Conservation (phyloP, 2,329 filamentous ascomycete species). For the Chalaropsis ovoidea region DNA sequence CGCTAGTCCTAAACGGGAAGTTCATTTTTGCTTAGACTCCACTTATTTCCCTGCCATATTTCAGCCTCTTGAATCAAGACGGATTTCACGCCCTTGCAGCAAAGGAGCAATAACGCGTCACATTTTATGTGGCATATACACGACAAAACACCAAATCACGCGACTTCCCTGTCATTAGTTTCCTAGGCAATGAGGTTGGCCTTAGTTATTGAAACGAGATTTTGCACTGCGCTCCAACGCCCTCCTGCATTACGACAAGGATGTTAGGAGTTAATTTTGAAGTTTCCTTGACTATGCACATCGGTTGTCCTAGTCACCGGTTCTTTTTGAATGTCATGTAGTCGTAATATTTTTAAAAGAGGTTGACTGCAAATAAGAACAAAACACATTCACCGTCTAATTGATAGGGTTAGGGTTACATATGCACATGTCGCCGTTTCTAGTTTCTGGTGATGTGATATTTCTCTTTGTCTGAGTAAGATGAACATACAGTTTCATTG, state of each 20-base stretch:
- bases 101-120: neutral
- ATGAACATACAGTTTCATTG: too few species aligned
- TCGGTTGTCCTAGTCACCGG: conserved; percentile 11
- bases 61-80: conserved; percentile 16
- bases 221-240: neutral
- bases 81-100: conserved; percentile 13
- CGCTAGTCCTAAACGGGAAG: conserved; percentile 29
- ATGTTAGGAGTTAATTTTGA: neutral
- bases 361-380: neutral
- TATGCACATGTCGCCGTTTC: neutral
- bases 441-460: too few species aligned
- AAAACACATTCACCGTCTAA: neutral
- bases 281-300: neutral
- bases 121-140: neutral
- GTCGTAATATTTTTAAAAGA: neutral
- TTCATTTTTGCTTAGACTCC: conserved; percentile 27
- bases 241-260: conserved; percentile 20
- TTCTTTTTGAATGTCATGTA: neutral
- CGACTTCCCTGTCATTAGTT: conserved; percentile 5
- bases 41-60: conserved; percentile 20
- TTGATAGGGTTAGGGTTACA: conserved; percentile 19
- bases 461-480: too few species aligned
- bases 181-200: conserved; percentile 6
- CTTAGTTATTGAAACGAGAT: neutral
- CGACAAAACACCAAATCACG: conserved; percentile 3